Conservation (phyloP, 2,329 filamentous ascomycete species). For the Cercospora sp. region DNA sequence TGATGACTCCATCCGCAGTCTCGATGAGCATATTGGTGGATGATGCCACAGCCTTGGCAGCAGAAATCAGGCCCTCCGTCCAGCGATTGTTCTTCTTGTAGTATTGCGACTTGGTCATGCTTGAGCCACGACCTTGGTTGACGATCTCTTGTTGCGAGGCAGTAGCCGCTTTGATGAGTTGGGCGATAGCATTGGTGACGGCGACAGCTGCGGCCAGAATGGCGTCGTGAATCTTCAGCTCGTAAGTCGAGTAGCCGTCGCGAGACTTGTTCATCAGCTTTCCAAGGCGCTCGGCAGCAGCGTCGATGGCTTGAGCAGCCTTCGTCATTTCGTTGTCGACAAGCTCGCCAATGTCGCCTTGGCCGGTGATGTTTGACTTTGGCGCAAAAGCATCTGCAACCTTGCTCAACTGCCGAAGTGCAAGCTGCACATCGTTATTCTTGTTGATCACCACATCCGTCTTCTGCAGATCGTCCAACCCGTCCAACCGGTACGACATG, state of each 20-base stretch:
- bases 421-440: conserved; percentile 94
- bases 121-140: conserved; percentile 79
- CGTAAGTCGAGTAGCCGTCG: conserved; percentile 92
- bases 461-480: conserved; percentile 86
- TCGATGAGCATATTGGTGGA: conserved; percentile 93
- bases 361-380: conserved; percentile 76
- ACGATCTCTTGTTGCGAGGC: conserved; percentile 95
- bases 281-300: conserved; percentile 81
- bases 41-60: conserved; percentile 89
- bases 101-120: conserved; percentile 77
- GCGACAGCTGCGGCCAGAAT: conserved; percentile 91
- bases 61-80: conserved; percentile 96
- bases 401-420: conserved; percentile 90
- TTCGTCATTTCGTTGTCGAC: conserved; percentile 91
- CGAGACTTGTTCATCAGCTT: conserved; percentile 96
- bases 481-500: conserved; percentile 90
- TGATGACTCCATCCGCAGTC: conserved; percentile 93
- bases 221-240: conserved; percentile 91
- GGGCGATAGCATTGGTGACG: conserved; percentile 89
- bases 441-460: conserved; percentile 96
- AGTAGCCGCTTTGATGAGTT: conserved; percentile 92
- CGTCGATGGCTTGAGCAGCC: conserved; percentile 92
- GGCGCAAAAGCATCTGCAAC: conserved; percentile 89
- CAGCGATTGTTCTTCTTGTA: conserved; percentile 99
- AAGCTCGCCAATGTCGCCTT: conserved; percentile 85